Evolutionary conservation across 2,329 filamentous ascomycete genomes (phyloP).

Genomic region (Gremmenia infestans): DNA sequence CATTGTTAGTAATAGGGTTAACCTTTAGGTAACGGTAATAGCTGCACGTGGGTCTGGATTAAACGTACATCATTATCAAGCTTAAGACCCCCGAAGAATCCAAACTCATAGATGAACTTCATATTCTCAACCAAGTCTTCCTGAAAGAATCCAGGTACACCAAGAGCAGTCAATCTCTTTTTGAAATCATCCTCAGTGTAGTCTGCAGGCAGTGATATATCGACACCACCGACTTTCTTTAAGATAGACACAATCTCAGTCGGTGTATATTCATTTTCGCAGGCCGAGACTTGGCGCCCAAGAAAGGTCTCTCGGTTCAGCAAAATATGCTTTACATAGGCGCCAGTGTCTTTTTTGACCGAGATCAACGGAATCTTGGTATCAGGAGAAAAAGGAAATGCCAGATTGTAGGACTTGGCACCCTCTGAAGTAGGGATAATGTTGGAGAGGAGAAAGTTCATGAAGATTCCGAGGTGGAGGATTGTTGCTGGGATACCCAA

Average conservation of each 20-base stretch:
- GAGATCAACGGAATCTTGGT: conserved; percentile 27
- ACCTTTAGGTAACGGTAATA: neutral
- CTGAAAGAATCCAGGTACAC: conserved; percentile 13
- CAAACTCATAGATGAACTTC: conserved; percentile 29
- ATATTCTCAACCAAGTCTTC: conserved; percentile 24
- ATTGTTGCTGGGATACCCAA: conserved; percentile 40
- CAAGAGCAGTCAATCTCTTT: neutral
- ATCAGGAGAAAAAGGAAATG: conserved; percentile 4
- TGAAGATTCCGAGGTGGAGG: conserved; percentile 42
- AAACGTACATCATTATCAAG: conserved; percentile 9
- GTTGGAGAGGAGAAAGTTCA: conserved; percentile 22
- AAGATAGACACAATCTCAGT: conserved; percentile 35
- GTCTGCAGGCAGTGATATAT: conserved; percentile 21
- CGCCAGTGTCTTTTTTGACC: conserved; percentile 26
- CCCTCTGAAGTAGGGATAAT: conserved; percentile 14
- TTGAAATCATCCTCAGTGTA: conserved; percentile 2
- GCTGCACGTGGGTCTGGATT: neutral
- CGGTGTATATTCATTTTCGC: conserved; percentile 34
- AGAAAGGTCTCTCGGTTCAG: conserved; percentile 30
- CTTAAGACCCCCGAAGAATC: conserved; percentile 30
- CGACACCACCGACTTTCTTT: conserved; percentile 31
- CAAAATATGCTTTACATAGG: conserved; percentile 18
- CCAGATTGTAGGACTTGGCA: conserved; percentile 14
- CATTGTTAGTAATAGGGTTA: neutral
- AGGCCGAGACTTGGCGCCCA: conserved; percentile 36